phyloP scores from a whole-genome alignment of 2,329 filamentous ascomycete genomes.

The Aspergillus sp. region DNA sequence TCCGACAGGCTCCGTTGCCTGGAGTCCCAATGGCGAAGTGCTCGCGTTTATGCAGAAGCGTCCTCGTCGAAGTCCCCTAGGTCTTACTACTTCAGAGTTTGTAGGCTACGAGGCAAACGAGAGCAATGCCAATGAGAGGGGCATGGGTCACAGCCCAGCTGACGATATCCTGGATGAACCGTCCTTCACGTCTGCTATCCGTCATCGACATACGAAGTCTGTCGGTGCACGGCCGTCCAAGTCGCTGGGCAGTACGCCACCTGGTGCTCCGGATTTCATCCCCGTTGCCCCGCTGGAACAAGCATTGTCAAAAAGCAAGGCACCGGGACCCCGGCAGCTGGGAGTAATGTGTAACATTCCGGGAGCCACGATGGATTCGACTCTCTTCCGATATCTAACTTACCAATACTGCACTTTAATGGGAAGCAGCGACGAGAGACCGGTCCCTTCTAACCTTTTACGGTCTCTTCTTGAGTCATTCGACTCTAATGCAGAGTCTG shows the following conservation, averaged over 20 bases:
- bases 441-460: constrained; percentile 20
- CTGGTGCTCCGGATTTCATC: constrained; percentile 39
- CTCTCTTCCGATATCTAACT: constrained; percentile 38
- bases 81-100: constrained; percentile 35
- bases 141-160: constrained; percentile 45
- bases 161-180: constrained; percentile 54
- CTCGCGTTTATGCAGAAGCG: constrained; percentile 50
- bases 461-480: constrained; percentile 38
- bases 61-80: constrained; percentile 36
- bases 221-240: constrained; percentile 44
- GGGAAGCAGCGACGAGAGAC: constrained; percentile 17
- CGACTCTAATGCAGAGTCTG: constrained; percentile 49
- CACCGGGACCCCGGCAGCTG: constrained; percentile 38
- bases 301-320: constrained; percentile 39
- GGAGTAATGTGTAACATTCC: constrained; percentile 46
- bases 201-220: constrained; percentile 41
- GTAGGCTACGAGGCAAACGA: constrained; percentile 37
- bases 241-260: constrained; percentile 50
- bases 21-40: constrained; percentile 53
- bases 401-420: constrained; percentile 37
- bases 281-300: constrained; percentile 47
- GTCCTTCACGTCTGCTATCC: constrained; percentile 45
- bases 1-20: constrained; percentile 50
- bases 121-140: constrained; percentile 41
- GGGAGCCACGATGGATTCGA: constrained; percentile 38